Conservation (phyloP, 305 asterid species). For the Fraxinus latifolia region DNA sequence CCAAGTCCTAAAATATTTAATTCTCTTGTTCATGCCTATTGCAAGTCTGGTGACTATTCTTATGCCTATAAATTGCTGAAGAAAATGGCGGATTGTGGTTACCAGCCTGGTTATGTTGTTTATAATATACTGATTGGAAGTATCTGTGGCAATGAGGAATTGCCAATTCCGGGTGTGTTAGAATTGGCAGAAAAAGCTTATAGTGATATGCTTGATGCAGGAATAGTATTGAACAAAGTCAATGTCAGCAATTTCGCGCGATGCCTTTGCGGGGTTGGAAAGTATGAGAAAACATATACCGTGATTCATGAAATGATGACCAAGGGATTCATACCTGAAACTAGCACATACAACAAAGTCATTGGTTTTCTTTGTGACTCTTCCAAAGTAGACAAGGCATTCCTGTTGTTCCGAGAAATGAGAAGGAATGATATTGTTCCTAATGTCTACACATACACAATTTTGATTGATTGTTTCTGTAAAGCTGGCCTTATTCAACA, state of each 20-base stretch:
- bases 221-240: constrained; percentile 61
- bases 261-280: constrained; percentile 69
- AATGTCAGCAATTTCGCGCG: constrained; percentile 68
- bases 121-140: constrained; percentile 86
- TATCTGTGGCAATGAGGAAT: constrained; percentile 66
- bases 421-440: constrained; percentile 59
- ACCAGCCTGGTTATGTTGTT: constrained; percentile 73
- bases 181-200: constrained; percentile 84
- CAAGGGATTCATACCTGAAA: constrained; percentile 77
- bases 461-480: constrained; percentile 84
- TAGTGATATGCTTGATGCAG: constrained; percentile 62
- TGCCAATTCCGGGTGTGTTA: constrained; percentile 46
- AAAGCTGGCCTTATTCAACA: constrained; percentile 82
- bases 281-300: constrained; percentile 62
- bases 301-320: constrained; percentile 73
- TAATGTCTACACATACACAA: constrained; percentile 80
- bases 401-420: constrained; percentile 72
- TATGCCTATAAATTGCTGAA: constrained; percentile 79
- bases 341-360: constrained; percentile 75
- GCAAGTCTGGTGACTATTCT: constrained; percentile 64
- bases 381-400: constrained; percentile 76
- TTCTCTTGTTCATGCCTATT: constrained; percentile 77
- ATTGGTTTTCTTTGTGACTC: constrained; percentile 73
- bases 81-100: constrained; percentile 74
- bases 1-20: constrained; percentile 75